Evolutionary conservation across 1,139 yeast genomes (phyloP), one percentile per base, ranked within the genome.

Genomic region (Saccharomyces hybrid): DNA sequence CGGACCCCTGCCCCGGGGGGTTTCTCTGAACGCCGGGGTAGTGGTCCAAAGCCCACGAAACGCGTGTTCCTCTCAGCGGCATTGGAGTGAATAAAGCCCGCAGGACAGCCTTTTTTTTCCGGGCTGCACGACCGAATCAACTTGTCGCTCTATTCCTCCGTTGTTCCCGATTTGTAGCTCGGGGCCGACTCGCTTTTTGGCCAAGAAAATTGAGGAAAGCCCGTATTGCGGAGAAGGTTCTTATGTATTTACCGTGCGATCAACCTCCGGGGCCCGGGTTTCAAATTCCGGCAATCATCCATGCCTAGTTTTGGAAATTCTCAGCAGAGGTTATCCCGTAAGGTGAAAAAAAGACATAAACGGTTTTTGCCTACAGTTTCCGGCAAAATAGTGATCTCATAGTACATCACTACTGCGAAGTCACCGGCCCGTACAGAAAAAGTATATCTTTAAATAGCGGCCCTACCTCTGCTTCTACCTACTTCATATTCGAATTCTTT

Each of bases 1-100:
- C 23, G 44, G 44, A 38, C 44, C 44, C 44, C 44, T 38, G 26
- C 26, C 44, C 44, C 25, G 44, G 44, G 44, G 44, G 44, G 41
- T 34, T 19, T 19, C 26, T 38, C n/a, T 38, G 25, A 19, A 38
- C 44, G 44, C 44, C 44, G n/a, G 44, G 26, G 44, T 38, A 38
- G 44, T 16, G 16, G 38, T 29, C 32, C 5, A 29, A 29, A 29
- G 13, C 32, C 32, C 32, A 29, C 32, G 32, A 29, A 13, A 29
- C 32, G n/a, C 13, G 32, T 29, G 32, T 29, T 11, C 32, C 32
- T 5, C 32, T 29, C 6, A 13, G 32, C 32, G n/a, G 32, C 32
- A n/a, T 14, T n/a, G 8, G 38, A 32, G 16, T 32, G 16, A n/a
- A 32, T 32, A 32, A 32, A 32, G 16, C 38, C 38, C 38, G 38